Evolutionary conservation across 1,284 basidiomycete genomes (phyloP).

Genomic region (Phellopilus nigrolimitatus): DNA sequence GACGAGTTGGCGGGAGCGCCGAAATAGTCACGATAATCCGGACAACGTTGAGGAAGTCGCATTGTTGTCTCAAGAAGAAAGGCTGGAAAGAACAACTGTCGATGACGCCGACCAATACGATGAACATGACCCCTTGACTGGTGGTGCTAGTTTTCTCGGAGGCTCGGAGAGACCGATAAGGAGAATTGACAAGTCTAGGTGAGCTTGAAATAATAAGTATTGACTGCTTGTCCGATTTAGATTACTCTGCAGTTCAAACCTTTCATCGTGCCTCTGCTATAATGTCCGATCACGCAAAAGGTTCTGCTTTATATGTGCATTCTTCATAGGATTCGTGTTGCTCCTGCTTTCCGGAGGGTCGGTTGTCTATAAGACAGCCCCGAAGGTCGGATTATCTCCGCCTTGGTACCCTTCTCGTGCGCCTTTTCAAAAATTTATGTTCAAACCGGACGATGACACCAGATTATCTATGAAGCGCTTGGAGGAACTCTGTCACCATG

Average conservation of each 20-base stretch:
- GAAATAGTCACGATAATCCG: background rate
- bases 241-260: background rate
- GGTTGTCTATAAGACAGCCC: constrained; percentile 4
- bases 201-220: background rate
- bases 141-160: background rate
- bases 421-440: background rate
- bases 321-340: background rate
- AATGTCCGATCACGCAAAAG: background rate
- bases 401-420: constrained; percentile 20
- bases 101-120: constrained; percentile 15
- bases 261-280: background rate
- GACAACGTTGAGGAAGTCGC: constrained; percentile 1
- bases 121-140: constrained; percentile 2
- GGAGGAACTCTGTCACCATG: constrained; percentile 18
- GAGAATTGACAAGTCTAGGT: background rate
- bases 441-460: background rate
- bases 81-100: constrained; percentile 5
- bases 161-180: background rate
- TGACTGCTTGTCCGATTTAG: background rate
- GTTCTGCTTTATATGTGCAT: background rate
- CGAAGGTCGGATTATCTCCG: constrained; percentile 17
- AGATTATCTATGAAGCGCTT: constrained; percentile 1
- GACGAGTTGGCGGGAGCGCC: constrained; percentile 1
- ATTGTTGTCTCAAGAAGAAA: constrained; percentile 5
- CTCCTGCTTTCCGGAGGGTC: constrained; percentile 1